Conservation (phyloP, 2,329 filamentous ascomycete species). For the Aureobasidium sp. region DNA sequence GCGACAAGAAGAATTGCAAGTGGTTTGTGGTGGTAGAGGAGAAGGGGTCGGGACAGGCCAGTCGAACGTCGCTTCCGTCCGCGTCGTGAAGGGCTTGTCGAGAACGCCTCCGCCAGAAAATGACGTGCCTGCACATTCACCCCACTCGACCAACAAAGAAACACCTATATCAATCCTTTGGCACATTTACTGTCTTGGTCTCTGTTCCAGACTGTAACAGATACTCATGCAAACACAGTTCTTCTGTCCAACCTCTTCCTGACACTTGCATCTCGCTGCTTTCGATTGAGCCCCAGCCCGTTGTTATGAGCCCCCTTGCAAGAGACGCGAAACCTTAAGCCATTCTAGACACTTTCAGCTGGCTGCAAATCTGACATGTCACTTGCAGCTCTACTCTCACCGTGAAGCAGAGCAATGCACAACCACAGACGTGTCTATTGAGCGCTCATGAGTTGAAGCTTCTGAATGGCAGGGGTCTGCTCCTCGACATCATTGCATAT, state of each 20-base stretch:
- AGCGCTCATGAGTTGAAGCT: neutral
- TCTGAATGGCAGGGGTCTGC: neutral
- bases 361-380: neutral
- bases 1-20: neutral
- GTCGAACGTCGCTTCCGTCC: neutral
- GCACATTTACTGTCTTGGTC: neutral
- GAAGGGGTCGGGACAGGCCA: neutral
- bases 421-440: neutral
- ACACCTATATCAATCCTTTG: neutral
- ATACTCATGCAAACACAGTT: too few species aligned
- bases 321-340: neutral
- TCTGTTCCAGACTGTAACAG: neutral
- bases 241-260: neutral
- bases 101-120: neutral
- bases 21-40: neutral
- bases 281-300: neutral
- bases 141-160: neutral
- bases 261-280: neutral
- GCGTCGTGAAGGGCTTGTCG: neutral
- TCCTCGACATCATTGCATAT: neutral
- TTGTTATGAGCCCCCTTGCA: neutral
- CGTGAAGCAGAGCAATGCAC: neutral
- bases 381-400: neutral
- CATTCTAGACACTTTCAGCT: neutral
- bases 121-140: neutral